phyloP scores from a whole-genome alignment of 345 rosid genomes.

The Dovyalis caffra region DNA sequence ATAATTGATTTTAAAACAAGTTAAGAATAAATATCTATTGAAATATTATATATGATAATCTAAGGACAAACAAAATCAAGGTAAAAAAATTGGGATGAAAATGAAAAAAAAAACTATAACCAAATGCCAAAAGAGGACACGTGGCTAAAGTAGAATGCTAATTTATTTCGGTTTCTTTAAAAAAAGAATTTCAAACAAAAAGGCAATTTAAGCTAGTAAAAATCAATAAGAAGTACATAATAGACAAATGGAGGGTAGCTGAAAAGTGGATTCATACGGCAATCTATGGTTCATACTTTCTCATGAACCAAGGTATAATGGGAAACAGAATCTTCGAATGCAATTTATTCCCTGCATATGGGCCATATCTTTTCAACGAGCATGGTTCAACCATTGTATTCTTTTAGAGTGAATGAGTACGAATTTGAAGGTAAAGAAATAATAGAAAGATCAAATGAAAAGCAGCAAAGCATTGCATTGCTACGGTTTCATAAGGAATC shows the following conservation, averaged over 20 bases:
- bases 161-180: too few species aligned
- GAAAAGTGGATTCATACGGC: conserved; percentile 48
- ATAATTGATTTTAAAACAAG: too few species aligned
- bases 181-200: background rate
- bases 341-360: conserved; percentile 80
- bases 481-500: too few species aligned
- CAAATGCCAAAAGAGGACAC: too few species aligned
- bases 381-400: conserved; percentile 86
- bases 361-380: conserved; percentile 92
- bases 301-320: conserved; percentile 92
- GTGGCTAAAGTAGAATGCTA: too few species aligned
- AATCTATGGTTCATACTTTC: conserved; percentile 96
- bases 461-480: conserved; percentile 9
- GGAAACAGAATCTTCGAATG: conserved; percentile 86
- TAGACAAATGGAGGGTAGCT: background rate
- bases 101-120: too few species aligned
- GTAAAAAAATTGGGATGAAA: too few species aligned
- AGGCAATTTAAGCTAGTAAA: background rate
- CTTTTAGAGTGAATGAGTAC: conserved; percentile 85
- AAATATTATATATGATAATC: too few species aligned
- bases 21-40: too few species aligned
- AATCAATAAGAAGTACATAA: background rate
- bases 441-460: background rate
- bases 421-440: conserved; percentile 44
- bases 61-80: too few species aligned